Conservation (phyloP, 495 filamentous ascomycete species). For the Glarea lozoyensis region DNA sequence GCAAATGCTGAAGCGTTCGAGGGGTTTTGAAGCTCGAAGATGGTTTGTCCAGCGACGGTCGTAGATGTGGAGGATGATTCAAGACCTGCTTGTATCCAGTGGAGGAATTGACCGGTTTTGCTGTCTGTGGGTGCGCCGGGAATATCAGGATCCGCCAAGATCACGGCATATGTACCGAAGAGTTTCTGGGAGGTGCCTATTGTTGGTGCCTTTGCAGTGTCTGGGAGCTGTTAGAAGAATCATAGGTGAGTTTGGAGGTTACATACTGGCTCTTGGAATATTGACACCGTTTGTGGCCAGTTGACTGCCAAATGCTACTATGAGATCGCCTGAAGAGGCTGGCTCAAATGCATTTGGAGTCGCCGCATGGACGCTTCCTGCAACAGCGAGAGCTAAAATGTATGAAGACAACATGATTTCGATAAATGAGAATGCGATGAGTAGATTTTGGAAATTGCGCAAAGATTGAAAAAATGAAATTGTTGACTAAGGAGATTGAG, state of each 20-base stretch:
- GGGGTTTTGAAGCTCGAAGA: conserved; percentile 9
- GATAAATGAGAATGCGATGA: background rate
- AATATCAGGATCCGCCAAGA: conserved; percentile 20
- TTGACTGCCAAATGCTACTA: conserved; percentile 14
- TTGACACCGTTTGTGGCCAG: conserved; percentile 10
- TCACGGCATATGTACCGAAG: conserved; percentile 12
- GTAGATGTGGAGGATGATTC: conserved; percentile 6
- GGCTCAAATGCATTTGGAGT: conserved; percentile 15
- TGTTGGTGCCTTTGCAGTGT: conserved; percentile 9
- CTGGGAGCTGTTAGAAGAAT: conserved; percentile 5
- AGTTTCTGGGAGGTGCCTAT: conserved; percentile 10
- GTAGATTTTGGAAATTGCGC: no score
- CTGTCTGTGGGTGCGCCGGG: conserved; percentile 2
- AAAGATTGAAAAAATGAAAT: no score
- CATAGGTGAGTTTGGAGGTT: background rate
- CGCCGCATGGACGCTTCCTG: conserved; percentile 12
- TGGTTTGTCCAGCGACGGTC: conserved; percentile 3
- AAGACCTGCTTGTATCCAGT: conserved; percentile 18
- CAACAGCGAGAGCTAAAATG: conserved; percentile 8
- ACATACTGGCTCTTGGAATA: conserved; percentile 9
- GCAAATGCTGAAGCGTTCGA: conserved; percentile 9
- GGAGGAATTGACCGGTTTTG: conserved; percentile 11
- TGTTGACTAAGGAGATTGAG: no score
- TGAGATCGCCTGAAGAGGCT: conserved; percentile 7
- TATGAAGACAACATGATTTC: conserved; percentile 8